Percentiles rank a stretch among this genome's conserved stretches.
These are phyloP conservation scores for Hypoxylon sp. DNA, from an alignment of 2,329 filamentous ascomycete genomes.

Conservation along the genomic window DNA sequence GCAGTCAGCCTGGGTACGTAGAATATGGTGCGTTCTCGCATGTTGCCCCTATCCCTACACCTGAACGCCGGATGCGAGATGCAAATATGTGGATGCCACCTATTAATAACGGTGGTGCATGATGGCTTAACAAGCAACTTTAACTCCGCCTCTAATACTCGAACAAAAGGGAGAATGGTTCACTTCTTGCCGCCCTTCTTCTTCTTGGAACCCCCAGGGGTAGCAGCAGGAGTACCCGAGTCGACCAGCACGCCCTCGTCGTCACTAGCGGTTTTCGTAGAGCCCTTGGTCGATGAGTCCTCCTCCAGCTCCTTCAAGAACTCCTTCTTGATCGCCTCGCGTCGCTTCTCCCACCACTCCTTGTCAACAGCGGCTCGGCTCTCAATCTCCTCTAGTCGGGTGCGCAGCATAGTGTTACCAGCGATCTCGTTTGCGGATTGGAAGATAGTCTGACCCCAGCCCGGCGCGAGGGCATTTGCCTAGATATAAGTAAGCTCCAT, in stretches of 20 bases:
- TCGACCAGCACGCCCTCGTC: conserved; percentile 87
- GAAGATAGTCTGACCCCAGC: conserved; percentile 96
- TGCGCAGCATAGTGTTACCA: conserved; percentile 83
- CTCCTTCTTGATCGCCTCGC: conserved; percentile 78
- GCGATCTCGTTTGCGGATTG: conserved; percentile 97
- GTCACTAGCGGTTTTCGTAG: conserved; percentile 67
- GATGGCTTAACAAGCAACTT: conserved; percentile 28
- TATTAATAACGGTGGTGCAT: conserved; percentile 24
- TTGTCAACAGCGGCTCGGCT: conserved; percentile 80
- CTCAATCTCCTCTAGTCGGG: conserved; percentile 83
- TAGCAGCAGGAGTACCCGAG: conserved; percentile 57
- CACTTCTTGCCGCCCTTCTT: conserved; percentile 78
- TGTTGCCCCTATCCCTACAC: conserved; percentile 37
- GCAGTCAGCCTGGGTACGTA: conserved; percentile 19
- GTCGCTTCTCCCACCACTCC: conserved; percentile 93
- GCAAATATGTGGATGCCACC: conserved; percentile 37
- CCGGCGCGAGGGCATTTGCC: conserved; percentile 90
- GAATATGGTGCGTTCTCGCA: conserved; percentile 23
- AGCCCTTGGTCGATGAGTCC: conserved; percentile 57
- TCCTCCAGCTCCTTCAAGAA: conserved; percentile 90
- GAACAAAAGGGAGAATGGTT: conserved; percentile 32
- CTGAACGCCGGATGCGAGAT: conserved; percentile 50
- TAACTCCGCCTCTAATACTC: conserved; percentile 15
- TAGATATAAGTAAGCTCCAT: conserved; percentile 56
- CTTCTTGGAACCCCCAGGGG: conserved; percentile 59